phyloP scores from a whole-genome alignment of 305 asterid genomes.

The Euphrasia arctica region DNA sequence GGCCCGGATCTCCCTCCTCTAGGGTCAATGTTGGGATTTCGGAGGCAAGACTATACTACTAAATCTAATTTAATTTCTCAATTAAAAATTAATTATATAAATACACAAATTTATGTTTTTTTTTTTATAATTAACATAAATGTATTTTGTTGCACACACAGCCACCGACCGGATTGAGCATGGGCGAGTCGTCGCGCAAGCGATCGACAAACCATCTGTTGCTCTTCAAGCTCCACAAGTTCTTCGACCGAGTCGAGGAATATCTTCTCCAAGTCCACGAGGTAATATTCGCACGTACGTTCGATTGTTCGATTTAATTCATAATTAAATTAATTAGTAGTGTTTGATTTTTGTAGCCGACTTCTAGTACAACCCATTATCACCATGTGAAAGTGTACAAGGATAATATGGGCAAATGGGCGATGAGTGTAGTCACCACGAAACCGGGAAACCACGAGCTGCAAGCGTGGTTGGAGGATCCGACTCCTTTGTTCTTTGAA shows the following conservation, averaged over 20 bases:
- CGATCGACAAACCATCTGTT: background rate
- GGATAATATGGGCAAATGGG: background rate
- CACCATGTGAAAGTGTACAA: background rate
- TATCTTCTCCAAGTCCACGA: background rate
- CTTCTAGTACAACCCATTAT: background rate
- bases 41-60: background rate
- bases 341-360: background rate
- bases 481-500: too few relatives aligned
- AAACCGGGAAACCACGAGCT: background rate
- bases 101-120: background rate
- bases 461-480: background rate
- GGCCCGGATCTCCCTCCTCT: too few relatives aligned
- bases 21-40: too few relatives aligned
- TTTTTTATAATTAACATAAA: background rate
- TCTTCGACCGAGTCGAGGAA: background rate
- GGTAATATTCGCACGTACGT: too few relatives aligned
- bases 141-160: background rate
- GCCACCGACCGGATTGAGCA: background rate
- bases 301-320: too few relatives aligned
- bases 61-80: background rate
- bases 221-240: background rate
- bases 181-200: background rate
- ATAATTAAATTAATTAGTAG: background rate
- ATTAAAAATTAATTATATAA: background rate
- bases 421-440: background rate